A percentile compares a stretch with the other conserved stretches of the same genome.
phyloP scores from a whole-genome alignment of 2,329 filamentous ascomycete species.

The Fusarium sterilihyphosum region DNA sequence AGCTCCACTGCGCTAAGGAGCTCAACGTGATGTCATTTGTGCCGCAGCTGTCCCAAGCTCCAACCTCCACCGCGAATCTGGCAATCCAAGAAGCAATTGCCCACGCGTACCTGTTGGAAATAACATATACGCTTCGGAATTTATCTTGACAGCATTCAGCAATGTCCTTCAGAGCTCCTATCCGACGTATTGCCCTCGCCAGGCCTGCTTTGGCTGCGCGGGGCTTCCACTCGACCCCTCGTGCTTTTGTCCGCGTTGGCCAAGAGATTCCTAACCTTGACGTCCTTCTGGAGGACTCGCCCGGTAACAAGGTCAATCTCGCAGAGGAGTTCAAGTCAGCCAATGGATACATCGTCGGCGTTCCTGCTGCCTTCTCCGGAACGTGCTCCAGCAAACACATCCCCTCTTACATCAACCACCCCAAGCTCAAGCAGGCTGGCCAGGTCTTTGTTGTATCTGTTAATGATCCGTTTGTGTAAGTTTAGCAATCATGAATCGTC shows the following conservation, averaged over 20 bases:
- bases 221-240: slow-evolving; percentile 72
- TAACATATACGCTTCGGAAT: neutral
- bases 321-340: slow-evolving; percentile 76
- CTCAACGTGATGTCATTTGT: slow-evolving; percentile 40
- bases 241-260: slow-evolving; percentile 76
- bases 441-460: slow-evolving; percentile 90
- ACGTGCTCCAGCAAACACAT: slow-evolving; percentile 74
- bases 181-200: slow-evolving; percentile 47
- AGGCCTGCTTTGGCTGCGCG: slow-evolving; percentile 46
- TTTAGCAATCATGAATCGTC: slow-evolving; percentile 16
- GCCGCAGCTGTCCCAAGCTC: slow-evolving; percentile 13
- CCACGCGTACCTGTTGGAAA: slow-evolving; percentile 1
- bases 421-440: slow-evolving; percentile 80
- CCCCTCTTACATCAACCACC: slow-evolving; percentile 85
- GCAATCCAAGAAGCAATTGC: slow-evolving; percentile 25
- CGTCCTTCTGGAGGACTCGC: slow-evolving; percentile 84
- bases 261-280: slow-evolving; percentile 82
- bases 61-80: slow-evolving; percentile 15
- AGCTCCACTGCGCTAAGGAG: slow-evolving; percentile 22
- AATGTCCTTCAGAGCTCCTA: slow-evolving; percentile 52
- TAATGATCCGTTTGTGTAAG: slow-evolving; percentile 95
- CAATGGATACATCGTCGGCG: slow-evolving; percentile 85
- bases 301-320: slow-evolving; percentile 90
- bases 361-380: slow-evolving; percentile 79
- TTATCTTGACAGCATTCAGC: neutral